phyloP scores from a whole-genome alignment of 2,329 filamentous ascomycete species.

The Fusarium oxysporum region DNA sequence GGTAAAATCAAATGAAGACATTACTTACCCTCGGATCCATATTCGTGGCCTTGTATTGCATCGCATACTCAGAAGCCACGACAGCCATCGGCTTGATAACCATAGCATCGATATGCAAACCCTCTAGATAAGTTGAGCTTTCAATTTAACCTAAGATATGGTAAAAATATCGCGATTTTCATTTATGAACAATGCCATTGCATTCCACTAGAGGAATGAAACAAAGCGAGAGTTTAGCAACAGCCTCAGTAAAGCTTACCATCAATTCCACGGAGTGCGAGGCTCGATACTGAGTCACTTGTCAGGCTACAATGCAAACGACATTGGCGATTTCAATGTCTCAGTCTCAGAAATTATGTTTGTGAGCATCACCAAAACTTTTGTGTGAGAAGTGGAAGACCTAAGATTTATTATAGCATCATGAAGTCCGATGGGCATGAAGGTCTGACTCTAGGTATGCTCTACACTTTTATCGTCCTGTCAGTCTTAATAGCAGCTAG shows the following conservation, averaged over 20 bases:
- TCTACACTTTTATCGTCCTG: accelerated
- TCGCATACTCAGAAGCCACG: not conserved
- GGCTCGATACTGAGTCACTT: not conserved
- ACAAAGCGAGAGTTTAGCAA: not conserved
- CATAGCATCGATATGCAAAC: not conserved
- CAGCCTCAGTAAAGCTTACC: not conserved
- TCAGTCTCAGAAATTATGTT: not conserved
- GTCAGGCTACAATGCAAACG: not conserved
- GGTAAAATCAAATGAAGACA: accelerated
- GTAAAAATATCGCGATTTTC: not conserved
- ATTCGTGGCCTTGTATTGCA: not conserved
- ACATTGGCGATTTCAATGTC: not conserved
- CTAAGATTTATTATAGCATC: not conserved
- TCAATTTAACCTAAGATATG: not conserved
- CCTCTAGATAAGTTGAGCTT: not conserved
- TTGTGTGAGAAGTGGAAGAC: accelerated
- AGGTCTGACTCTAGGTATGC: accelerated
- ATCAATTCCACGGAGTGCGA: not conserved
- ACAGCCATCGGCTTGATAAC: not conserved
- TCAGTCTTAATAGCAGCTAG: too few relatives aligned
- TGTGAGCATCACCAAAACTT: accelerated
- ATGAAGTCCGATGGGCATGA: not conserved
- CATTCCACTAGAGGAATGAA: not conserved
- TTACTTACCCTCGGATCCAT: not conserved
- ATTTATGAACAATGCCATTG: not conserved